phyloP scores from a whole-genome alignment of 129 eudicot genomes.

The Flaveria trinervia region DNA sequence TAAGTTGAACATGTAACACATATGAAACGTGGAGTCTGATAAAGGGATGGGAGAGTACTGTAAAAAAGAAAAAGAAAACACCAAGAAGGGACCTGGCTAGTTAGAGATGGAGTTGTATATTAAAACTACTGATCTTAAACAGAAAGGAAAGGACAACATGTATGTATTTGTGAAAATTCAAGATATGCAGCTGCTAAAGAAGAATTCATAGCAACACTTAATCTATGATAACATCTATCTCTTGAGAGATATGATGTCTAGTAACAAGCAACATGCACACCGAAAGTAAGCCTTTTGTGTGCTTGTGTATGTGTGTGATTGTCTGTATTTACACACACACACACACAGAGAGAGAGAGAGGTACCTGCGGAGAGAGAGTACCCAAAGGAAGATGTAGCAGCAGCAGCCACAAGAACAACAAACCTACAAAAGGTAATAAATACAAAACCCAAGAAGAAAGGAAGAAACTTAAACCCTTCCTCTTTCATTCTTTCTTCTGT shows the following conservation, averaged over 20 bases:
- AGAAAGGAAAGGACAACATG: conserved; percentile 36
- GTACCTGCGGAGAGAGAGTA: conserved; percentile 34
- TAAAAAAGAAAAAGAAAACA: conserved; percentile 39
- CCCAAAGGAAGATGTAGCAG: conserved; percentile 45
- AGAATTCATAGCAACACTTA: conserved; percentile 30
- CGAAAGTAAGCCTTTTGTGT: conserved; percentile 8
- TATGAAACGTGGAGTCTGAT: conserved; percentile 30
- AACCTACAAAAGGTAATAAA: conserved; percentile 54
- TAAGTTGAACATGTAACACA: conserved; percentile 21
- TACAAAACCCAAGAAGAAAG: conserved; percentile 47
- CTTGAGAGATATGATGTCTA: conserved; percentile 31
- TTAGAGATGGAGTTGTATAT: conserved; percentile 28
- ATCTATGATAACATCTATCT: conserved; percentile 28
- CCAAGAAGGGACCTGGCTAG: conserved; percentile 45
- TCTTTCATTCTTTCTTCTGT: conserved; percentile 23
- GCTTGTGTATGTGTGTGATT: conserved; percentile 9
- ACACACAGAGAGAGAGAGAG: conserved; percentile 24
- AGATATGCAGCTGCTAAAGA: conserved; percentile 34
- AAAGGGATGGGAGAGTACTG: conserved; percentile 40
- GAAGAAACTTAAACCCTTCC: conserved; percentile 35
- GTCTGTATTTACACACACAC: background rate
- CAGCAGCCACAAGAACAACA: conserved; percentile 46
- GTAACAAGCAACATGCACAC: conserved; percentile 47
- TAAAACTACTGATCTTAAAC: conserved; percentile 29
- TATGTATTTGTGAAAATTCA: conserved; percentile 38